Conservation (phyloP, 768 basidiomycete genomes). For the Suillus fuscotomentosus region DNA sequence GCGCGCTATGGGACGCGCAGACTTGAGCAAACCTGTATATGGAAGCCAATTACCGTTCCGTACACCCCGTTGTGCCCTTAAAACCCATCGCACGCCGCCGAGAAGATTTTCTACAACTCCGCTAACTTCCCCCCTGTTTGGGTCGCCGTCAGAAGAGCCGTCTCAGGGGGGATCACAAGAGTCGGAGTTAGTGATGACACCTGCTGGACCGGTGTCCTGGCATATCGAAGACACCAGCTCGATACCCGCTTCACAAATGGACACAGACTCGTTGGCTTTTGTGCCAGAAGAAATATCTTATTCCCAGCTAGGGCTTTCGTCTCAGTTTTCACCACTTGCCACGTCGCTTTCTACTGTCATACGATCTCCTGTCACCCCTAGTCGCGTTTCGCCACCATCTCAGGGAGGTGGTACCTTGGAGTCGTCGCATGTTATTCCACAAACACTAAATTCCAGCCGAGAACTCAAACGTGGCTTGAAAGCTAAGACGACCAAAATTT, state of each 20-base stretch:
- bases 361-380: slow-evolving; percentile 6
- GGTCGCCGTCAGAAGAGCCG: slow-evolving; percentile 19
- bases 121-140: slow-evolving; percentile 25
- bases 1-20: slow-evolving; percentile 4
- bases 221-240: slow-evolving; percentile 30
- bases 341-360: slow-evolving; percentile 9
- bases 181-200: slow-evolving; percentile 47
- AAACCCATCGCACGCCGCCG: not conserved
- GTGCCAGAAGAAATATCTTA: slow-evolving; percentile 27
- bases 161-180: slow-evolving; percentile 39
- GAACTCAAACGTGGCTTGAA: not conserved
- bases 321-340: slow-evolving; percentile 14
- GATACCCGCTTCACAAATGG: slow-evolving; percentile 37
- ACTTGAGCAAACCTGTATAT: slow-evolving; percentile 6
- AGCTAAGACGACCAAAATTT: not conserved
- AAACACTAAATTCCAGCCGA: not conserved
- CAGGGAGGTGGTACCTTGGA: slow-evolving; percentile 7
- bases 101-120: slow-evolving; percentile 17
- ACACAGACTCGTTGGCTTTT: slow-evolving; percentile 13
- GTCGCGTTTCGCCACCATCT: slow-evolving; percentile 9
- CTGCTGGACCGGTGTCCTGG: slow-evolving; percentile 35
- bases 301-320: slow-evolving; percentile 36
- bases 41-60: slow-evolving; percentile 3
- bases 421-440: slow-evolving; percentile 6
- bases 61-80: slow-evolving; percentile 7